Percentiles rank a stretch among this genome's conserved stretches.
These are phyloP conservation scores for Sabuloglossum arenarium DNA, from an alignment of 495 filamentous ascomycete genomes.

Conservation along the genomic window DNA sequence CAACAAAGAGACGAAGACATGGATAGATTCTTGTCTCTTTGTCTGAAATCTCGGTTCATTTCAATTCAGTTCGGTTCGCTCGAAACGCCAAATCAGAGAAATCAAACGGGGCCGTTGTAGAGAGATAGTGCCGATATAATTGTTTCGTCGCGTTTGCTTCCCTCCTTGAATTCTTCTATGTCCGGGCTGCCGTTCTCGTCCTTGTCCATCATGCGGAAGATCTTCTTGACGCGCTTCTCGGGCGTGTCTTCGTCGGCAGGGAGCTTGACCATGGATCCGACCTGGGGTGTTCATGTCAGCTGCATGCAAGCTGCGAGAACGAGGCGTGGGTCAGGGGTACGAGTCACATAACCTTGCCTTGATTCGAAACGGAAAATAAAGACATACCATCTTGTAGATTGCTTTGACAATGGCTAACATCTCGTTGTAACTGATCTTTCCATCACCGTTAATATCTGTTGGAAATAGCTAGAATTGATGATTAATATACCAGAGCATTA, in stretches of 20 bases:
- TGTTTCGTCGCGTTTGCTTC: conserved; percentile 93
- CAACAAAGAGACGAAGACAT: not conserved
- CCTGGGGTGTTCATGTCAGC: conserved; percentile 25
- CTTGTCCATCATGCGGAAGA: conserved; percentile 99
- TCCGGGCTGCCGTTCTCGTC: conserved; percentile 89
- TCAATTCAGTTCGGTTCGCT: too few relatives aligned
- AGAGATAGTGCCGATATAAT: conserved; percentile 92
- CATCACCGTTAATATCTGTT: conserved; percentile 97
- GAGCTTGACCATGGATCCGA: conserved; percentile 97
- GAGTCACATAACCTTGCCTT: too few relatives aligned
- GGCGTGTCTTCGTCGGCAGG: conserved; percentile 97
- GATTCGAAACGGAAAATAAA: conserved; percentile 6
- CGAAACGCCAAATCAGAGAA: too few relatives aligned
- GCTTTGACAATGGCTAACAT: conserved; percentile 98
- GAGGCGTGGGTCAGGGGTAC: too few relatives aligned
- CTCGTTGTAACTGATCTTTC: conserved; percentile 96
- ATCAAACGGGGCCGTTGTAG: conserved; percentile 86
- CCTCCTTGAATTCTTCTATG: conserved; percentile 96
- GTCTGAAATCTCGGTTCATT: too few relatives aligned
- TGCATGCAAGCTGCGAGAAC: too few relatives aligned
- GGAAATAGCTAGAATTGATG: too few relatives aligned
- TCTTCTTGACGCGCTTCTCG: conserved; percentile 93
- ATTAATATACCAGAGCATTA: too few relatives aligned
- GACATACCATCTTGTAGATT: conserved; percentile 99
- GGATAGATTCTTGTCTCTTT: not conserved